A percentile compares a stretch with the other conserved stretches of the same genome.
Evolutionary conservation across 345 rosid species (phyloP).

Genomic region (Passiflora organensis): DNA sequence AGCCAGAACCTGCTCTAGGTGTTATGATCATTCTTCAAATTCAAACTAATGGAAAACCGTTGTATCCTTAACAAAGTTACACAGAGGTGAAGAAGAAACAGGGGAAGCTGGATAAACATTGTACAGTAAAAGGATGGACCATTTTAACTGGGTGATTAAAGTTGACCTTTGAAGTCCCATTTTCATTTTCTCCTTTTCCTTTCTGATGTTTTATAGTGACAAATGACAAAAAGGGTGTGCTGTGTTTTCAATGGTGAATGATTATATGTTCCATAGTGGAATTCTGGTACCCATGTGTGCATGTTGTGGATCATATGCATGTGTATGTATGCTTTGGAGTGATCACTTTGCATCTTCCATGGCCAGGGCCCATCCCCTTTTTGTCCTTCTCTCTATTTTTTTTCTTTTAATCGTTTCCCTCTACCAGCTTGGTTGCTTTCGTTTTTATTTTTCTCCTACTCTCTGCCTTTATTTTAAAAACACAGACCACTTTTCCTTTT

Average conservation of each 20-base stretch:
- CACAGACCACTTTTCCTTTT: constrained; percentile 5
- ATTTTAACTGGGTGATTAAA: no score
- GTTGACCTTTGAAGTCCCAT: no score
- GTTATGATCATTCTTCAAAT: no score
- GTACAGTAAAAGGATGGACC: no score
- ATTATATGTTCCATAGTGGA: constrained; percentile 17
- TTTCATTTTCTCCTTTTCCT: no score
- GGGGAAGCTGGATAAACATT: no score
- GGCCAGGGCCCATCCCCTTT: constrained; percentile 21
- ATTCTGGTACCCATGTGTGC: constrained; percentile 32
- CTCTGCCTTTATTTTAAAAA: not conserved
- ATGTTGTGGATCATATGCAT: constrained; percentile 27
- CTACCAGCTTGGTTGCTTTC: not conserved
- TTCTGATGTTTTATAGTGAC: no score
- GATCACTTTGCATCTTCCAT: constrained; percentile 11
- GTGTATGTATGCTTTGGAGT: not conserved
- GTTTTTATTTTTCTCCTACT: not conserved
- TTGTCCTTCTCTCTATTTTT: constrained; percentile 22
- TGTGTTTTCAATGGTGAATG: constrained; percentile 20
- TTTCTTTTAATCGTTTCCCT: not conserved
- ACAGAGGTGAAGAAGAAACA: no score
- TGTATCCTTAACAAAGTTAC: no score
- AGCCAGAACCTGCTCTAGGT: no score
- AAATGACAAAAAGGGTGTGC: constrained; percentile 19
- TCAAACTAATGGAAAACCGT: no score